These are phyloP conservation scores for Oryza glumipatula DNA, from an alignment of 176 grass and related monocot genomes.

Conservation along the genomic window DNA sequence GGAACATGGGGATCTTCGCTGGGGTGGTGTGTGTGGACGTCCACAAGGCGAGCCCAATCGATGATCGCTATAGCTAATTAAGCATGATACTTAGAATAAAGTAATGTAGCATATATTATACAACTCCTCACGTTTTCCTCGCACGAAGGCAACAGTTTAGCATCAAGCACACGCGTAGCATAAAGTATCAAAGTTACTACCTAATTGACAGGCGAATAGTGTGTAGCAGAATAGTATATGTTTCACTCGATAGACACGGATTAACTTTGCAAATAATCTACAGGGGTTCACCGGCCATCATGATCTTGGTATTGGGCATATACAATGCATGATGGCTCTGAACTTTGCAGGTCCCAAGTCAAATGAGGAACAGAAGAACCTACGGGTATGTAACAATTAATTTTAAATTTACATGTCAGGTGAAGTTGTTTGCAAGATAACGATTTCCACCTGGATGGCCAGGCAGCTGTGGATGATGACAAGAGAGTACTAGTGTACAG, in stretches of 20 bases:
- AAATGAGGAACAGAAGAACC: not conserved
- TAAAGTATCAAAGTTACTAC: not conserved
- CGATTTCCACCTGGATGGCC: not conserved
- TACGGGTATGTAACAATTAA: too few relatives aligned
- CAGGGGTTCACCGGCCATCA: not conserved
- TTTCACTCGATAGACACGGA: not conserved
- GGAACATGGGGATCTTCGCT: not conserved
- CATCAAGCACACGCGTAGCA: not conserved
- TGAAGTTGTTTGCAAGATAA: not conserved
- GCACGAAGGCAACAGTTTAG: not conserved
- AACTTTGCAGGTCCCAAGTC: not conserved
- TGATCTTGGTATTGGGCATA: not conserved
- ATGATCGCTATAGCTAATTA: not conserved
- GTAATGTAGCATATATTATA: not conserved
- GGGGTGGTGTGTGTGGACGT: not conserved
- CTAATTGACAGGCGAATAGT: not conserved
- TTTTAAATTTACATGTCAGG: not conserved
- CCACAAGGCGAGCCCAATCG: not conserved
- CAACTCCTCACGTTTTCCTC: slow-evolving; percentile 1
- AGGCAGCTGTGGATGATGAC: not conserved
- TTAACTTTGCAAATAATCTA: not conserved
- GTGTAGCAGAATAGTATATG: not conserved
- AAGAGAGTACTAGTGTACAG: not conserved
- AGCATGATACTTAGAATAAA: not conserved
- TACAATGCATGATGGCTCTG: too few relatives aligned